Base-by-base conservation (phyloP, 371 early-diverging fungal genomes). In the Syncephalastrum sp. region DNA sequence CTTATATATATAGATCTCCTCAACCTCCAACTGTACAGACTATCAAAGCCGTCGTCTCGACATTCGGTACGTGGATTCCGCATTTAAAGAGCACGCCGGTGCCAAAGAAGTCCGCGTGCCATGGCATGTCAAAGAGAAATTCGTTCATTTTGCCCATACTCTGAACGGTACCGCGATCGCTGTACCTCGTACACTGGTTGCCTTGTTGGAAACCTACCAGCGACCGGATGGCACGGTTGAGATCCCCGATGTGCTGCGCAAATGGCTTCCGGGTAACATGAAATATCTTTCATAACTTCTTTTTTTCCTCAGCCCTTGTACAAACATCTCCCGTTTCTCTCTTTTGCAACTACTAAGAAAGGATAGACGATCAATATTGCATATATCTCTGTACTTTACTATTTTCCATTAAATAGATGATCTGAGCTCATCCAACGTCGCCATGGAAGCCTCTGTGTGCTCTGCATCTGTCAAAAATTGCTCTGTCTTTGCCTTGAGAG, bases 81-180 rank as follows among this genome's bases (percentile, higher is more conserved):
- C 63, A 41, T 58, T 69, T 60, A 61, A 58, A 52, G 59, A 66
- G 33, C 41, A 66, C 14, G 66, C 55, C 15, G 66, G 66, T 24
- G 46, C 53, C n/a, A 66, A 66, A 38, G 58, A 61, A 25, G 66
- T 66, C 12, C 53, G 68, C 13, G 60, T 64, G 21, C 68, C 73
- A 15, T 61, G 61, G 10, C 64, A 64, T 3, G 61, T 63, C 45
- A 65, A 53, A 55, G 69, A 68, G 41, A 71, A 76, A 50, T 67
- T 63, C 49, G 63, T 64, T 0, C 81, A 82, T 48, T 94, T 92
- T 78, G 95, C 86, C 4, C 95, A 95, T 63, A 94, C 95, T 1
- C 67, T 97, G 13, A 97, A 97, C 65, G 96, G 94, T 1, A 97
- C 97, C 0, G 96, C 94, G 0, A 89, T 91, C 65, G 97, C 97